A percentile compares a stretch with the other conserved stretches of the same genome.
These are phyloP conservation scores for Ceratocystiopsis minuta DNA, from an alignment of 2,329 filamentous ascomycete species.

Conservation along the genomic window DNA sequence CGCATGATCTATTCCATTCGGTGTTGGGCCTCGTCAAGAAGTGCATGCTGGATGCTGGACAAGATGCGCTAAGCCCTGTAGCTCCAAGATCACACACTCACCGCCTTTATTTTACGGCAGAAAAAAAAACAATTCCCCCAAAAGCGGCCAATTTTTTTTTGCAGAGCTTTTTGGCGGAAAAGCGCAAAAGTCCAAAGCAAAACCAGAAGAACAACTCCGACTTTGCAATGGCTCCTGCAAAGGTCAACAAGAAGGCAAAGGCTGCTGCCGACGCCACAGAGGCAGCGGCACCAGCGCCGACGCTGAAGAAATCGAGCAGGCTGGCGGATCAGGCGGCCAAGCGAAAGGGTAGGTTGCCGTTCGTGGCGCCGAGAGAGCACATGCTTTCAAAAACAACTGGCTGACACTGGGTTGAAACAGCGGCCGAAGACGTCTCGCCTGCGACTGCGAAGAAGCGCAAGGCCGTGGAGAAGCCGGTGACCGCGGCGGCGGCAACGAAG, in stretches of 20 bases:
- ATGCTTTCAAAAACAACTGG: background rate
- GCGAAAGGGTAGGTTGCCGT: slow-evolving; percentile 5
- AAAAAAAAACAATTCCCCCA: slow-evolving; percentile 4
- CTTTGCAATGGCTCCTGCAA: slow-evolving; percentile 1
- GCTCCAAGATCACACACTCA: no score
- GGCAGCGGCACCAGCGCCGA: background rate
- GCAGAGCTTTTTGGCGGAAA: background rate
- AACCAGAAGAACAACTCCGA: background rate
- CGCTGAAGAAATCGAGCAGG: slow-evolving; percentile 6
- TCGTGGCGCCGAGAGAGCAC: background rate
- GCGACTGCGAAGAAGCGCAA: slow-evolving; percentile 6
- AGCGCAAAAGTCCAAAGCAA: background rate
- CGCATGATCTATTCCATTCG: no score
- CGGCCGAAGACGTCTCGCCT: slow-evolving; percentile 6
- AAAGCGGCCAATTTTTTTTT: slow-evolving; percentile 2
- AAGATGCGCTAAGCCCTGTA: no score
- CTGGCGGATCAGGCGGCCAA: slow-evolving; percentile 5
- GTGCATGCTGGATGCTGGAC: no score
- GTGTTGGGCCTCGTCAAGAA: no score
- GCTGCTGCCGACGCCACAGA: background rate
- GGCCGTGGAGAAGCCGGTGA: background rate
- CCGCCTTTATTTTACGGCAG: slow-evolving; percentile 7
- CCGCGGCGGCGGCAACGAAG: background rate
- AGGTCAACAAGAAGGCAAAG: slow-evolving; percentile 1
- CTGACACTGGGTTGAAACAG: slow-evolving; percentile 1